phyloP scores from a whole-genome alignment of 768 basidiomycete genomes.

The Epithele typhae region DNA sequence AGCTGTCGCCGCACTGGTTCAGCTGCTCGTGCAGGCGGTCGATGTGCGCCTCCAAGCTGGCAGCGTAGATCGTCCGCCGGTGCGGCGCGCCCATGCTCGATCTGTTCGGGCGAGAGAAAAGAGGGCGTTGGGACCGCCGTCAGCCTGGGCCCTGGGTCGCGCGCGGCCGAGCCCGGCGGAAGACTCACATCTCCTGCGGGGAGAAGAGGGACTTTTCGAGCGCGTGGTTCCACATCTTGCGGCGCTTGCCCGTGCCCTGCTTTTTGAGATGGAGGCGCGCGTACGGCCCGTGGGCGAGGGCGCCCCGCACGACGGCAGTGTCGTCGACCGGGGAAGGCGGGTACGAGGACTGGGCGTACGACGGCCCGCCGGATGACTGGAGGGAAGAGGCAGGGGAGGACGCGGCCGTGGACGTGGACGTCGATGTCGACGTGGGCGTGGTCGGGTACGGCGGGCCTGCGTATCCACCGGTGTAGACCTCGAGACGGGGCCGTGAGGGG shows the following conservation, averaged over 20 bases:
- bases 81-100: slow-evolving; percentile 65
- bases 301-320: slow-evolving; percentile 1
- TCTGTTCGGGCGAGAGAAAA: slow-evolving; percentile 27
- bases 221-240: slow-evolving; percentile 75
- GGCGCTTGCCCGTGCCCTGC: slow-evolving; percentile 53
- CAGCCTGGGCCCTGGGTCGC: too few species aligned
- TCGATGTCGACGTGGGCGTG: too few species aligned
- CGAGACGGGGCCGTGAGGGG: too few species aligned
- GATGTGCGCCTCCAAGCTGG: slow-evolving; percentile 70
- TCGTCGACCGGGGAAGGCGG: neutral
- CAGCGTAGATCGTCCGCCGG: slow-evolving; percentile 65
- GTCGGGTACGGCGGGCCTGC: too few species aligned
- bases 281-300: slow-evolving; percentile 56
- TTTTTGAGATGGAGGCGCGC: slow-evolving; percentile 61
- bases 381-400: too few species aligned
- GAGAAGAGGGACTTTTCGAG: slow-evolving; percentile 70
- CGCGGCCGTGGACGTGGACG: too few species aligned
- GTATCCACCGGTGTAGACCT: too few species aligned
- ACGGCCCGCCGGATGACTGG: too few species aligned
- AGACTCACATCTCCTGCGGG: slow-evolving; percentile 58
- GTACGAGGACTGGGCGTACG: too few species aligned
- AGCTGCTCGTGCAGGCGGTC: slow-evolving; percentile 62
- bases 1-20: slow-evolving; percentile 36
- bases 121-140: too few species aligned
- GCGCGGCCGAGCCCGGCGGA: neutral